These are phyloP conservation scores for Mariannaea elegans DNA, from an alignment of 2,329 filamentous ascomycete species.

Conservation along the genomic window DNA sequence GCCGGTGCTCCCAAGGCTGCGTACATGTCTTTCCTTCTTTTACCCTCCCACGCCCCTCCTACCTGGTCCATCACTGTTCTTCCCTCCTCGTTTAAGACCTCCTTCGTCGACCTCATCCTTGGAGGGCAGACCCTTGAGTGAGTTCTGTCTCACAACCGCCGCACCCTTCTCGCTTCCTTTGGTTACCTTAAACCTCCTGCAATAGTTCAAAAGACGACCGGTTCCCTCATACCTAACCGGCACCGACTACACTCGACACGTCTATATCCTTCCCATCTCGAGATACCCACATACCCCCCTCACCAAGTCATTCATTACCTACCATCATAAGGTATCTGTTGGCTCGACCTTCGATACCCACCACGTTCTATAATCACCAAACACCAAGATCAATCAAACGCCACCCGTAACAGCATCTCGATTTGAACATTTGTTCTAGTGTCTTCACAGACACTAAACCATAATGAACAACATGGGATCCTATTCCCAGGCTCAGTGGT, in stretches of 20 bases:
- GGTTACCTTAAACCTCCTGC: conserved; percentile 30
- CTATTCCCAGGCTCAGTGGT: conserved; percentile 48
- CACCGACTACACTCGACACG: conserved; percentile 27
- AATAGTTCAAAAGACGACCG: conserved; percentile 41
- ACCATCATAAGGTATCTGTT: not conserved
- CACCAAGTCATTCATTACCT: conserved; percentile 22
- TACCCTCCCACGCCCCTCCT: conserved; percentile 48
- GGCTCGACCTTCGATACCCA: not conserved
- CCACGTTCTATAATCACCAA: not conserved
- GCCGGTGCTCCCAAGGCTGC: conserved; percentile 37
- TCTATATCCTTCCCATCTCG: not conserved
- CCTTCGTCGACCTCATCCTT: conserved; percentile 47
- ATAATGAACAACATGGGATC: conserved; percentile 45
- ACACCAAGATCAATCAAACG: not conserved
- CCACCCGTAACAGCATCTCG: not conserved
- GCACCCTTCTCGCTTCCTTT: conserved; percentile 44
- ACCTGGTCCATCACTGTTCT: conserved; percentile 35
- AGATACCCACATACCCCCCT: not conserved
- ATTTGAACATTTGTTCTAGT: not conserved
- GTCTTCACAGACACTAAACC: conserved; percentile 23
- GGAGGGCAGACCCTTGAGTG: conserved; percentile 44
- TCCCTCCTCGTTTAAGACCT: conserved; percentile 41
- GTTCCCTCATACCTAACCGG: conserved; percentile 29
- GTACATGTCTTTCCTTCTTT: conserved; percentile 47
- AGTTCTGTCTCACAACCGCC: conserved; percentile 45